Evolutionary conservation across 768 basidiomycete species (phyloP).

Genomic region (Lepiota brunneoincarnata): DNA sequence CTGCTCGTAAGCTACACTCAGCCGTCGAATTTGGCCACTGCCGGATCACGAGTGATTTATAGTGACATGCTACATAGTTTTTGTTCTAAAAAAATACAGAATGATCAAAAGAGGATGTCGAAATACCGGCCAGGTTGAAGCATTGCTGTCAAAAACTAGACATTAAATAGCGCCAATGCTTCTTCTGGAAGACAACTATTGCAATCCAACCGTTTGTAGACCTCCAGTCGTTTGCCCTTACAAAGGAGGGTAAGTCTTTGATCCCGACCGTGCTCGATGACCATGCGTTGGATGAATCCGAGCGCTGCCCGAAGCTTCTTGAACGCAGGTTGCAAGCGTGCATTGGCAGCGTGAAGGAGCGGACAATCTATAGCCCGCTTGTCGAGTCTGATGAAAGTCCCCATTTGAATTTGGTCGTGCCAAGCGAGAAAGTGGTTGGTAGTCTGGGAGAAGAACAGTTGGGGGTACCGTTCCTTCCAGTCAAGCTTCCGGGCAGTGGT

Average conservation of each 20-base stretch:
- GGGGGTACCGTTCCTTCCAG: constrained; percentile 65
- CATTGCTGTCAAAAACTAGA: not conserved
- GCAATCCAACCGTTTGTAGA: constrained; percentile 45
- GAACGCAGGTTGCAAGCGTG: constrained; percentile 29
- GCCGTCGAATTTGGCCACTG: too few relatives aligned
- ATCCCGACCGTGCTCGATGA: constrained; percentile 47
- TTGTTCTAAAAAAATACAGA: too few relatives aligned
- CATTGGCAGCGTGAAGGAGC: constrained; percentile 30
- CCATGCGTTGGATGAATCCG: constrained; percentile 43
- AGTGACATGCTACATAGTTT: too few relatives aligned
- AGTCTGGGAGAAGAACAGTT: constrained; percentile 70
- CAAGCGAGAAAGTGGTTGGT: constrained; percentile 56
- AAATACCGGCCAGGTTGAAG: not conserved
- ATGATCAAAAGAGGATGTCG: too few relatives aligned
- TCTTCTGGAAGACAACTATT: constrained; percentile 45
- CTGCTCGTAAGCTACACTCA: too few relatives aligned
- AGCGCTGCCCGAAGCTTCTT: constrained; percentile 38
- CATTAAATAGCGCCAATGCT: constrained; percentile 11
- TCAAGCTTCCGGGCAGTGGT: constrained; percentile 41
- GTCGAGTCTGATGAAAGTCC: constrained; percentile 46
- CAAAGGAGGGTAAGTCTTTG: constrained; percentile 57
- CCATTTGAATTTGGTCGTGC: constrained; percentile 39
- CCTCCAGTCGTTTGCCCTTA: constrained; percentile 37
- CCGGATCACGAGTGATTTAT: too few relatives aligned
- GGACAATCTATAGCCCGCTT: constrained; percentile 41